Base-by-base conservation (phyloP, 768 basidiomycete species). In the Arthromyces matolae region DNA sequence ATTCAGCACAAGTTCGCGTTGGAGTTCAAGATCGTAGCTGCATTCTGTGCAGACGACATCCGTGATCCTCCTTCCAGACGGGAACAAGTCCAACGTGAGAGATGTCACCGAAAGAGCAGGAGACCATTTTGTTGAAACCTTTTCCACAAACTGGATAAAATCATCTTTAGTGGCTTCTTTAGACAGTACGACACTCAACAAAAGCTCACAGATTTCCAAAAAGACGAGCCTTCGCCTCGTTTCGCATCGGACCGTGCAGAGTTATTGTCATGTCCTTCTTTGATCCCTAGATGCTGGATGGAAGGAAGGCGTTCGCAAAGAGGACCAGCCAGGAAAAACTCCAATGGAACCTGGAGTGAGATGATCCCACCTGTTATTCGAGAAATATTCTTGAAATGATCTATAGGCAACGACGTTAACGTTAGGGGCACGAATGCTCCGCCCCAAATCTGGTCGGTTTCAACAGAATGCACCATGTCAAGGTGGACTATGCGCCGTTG, bases 401-500 rank as follows among this genome's bases (percentile, higher is more conserved):
- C 19, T 5, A 23, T 29, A 13, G 20, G 32, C 22, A 10, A 24
- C 35, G n/a, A 22, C 22, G 22, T n/a, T 1, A 12, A 22, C 12
- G 23, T 22, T 18, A n/a, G n/a, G n/a, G n/a, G n/a, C n/a, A n/a
- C n/a, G n/a, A 14, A 29, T 20, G 28, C 18, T 13, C 10, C n/a
- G 5, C n/a, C n/a, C n/a, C n/a, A n/a, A n/a, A n/a, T 23, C 14
- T 20, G 31, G 8, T 22, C 23, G 18, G 1, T 3, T 31, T 38
- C 24, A 28, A 22, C 8, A 0, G 39, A 48, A 16, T 24, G 16
- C 8, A 40, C 24, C 16, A 58, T 16, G 10, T 49, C 24, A 7
- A 58, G 9, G 6, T 40, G 42, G 1, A 38, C 36, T 24, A 58
- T 22, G 10, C 42, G 45, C 13, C 57, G 51, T 16, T 39, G 34